These are phyloP conservation scores for Eucalyptus caleyi DNA, from an alignment of 345 rosid species.

Conservation along the genomic window DNA sequence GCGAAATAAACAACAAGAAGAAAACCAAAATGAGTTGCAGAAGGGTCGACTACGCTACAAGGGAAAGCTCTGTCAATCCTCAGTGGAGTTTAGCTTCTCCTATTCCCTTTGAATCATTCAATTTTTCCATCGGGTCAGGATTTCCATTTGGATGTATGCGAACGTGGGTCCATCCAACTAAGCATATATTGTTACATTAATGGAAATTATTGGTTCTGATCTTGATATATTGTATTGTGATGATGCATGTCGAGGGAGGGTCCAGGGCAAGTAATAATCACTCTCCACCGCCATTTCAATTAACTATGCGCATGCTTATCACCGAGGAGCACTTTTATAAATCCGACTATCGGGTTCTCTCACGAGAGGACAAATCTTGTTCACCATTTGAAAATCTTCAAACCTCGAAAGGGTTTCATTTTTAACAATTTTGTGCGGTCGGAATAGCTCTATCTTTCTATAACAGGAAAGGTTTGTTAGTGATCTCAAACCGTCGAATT, in stretches of 20 bases:
- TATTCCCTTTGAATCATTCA: conserved; percentile 29
- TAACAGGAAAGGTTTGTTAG: background rate
- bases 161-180: conserved; percentile 11
- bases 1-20: background rate
- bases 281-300: background rate
- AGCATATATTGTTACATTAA: background rate
- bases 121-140: background rate
- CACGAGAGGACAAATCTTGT: background rate
- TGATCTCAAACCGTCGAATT: background rate
- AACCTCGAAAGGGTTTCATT: background rate
- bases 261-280: background rate
- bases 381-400: background rate
- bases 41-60: background rate
- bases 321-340: background rate
- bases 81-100: background rate
- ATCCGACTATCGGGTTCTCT: background rate
- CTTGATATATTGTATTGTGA: background rate
- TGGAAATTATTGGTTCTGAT: background rate
- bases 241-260: background rate
- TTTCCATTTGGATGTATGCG: background rate
- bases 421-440: background rate
- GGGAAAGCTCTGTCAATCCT: conserved; percentile 15
- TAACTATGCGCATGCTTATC: background rate
- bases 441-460: background rate
- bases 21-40: background rate